These are phyloP conservation scores for Agrocybe chaxingu DNA, from an alignment of 768 basidiomycete genomes.

Conservation along the genomic window DNA sequence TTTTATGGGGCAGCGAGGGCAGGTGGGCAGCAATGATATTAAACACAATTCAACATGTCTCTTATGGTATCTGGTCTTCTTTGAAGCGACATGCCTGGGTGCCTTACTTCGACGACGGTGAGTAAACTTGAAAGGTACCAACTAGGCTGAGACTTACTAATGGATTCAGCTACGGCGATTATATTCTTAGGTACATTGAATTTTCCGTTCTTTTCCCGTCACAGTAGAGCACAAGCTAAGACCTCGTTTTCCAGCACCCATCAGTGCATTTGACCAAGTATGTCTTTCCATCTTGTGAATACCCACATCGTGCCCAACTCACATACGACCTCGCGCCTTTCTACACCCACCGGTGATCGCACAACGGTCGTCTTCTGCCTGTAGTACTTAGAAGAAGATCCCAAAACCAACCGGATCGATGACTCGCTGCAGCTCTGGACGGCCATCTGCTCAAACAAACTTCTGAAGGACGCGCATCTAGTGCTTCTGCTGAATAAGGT, in stretches of 20 bases:
- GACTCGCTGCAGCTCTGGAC: slow-evolving; percentile 81
- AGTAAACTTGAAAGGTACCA: slow-evolving; percentile 19
- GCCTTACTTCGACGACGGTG: slow-evolving; percentile 83
- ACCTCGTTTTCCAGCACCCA: slow-evolving; percentile 48
- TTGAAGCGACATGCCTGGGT: slow-evolving; percentile 74
- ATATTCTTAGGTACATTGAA: slow-evolving; percentile 59
- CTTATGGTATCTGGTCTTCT: slow-evolving; percentile 1
- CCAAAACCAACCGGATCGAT: slow-evolving; percentile 73
- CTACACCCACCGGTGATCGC: not conserved
- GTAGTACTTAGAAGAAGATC: slow-evolving; percentile 82
- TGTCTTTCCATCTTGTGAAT: not conserved
- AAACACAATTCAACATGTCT: not conserved
- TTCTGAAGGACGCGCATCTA: slow-evolving; percentile 68
- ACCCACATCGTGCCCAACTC: not conserved
- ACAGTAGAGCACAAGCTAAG: slow-evolving; percentile 1
- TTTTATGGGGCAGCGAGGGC: slow-evolving; percentile 15
- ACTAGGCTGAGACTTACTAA: not conserved
- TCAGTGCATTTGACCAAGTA: slow-evolving; percentile 86
- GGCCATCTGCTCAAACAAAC: slow-evolving; percentile 69
- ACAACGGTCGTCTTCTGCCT: not conserved
- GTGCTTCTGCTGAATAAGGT: slow-evolving; percentile 83
- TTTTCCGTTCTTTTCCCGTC: not conserved
- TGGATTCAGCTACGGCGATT: slow-evolving; percentile 64
- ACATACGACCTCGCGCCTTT: not conserved
- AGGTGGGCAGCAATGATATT: slow-evolving; percentile 8